phyloP scores from a whole-genome alignment of 2,329 filamentous ascomycete species.

The Ophiocordyceps camponoti-floridani region DNA sequence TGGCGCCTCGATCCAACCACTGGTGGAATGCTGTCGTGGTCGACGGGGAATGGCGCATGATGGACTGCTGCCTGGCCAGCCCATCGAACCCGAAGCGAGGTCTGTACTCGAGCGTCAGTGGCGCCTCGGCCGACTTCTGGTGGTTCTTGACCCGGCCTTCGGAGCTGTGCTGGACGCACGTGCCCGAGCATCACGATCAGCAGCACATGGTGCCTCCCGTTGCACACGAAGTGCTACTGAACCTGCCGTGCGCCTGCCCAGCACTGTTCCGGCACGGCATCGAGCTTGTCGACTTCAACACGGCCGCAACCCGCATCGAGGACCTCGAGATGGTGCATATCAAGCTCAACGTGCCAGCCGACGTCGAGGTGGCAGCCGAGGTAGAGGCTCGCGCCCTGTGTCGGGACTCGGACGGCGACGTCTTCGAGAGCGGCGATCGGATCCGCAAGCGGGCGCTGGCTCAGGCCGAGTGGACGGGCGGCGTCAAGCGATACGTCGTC shows the following conservation, averaged over 20 bases:
- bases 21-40: conserved; percentile 95
- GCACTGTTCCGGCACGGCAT: conserved; percentile 72
- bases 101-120: conserved; percentile 56
- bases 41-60: conserved; percentile 89
- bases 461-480: conserved; percentile 80
- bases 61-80: conserved; percentile 83
- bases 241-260: conserved; percentile 71
- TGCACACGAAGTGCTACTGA: conserved; percentile 68
- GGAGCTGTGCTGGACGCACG: conserved; percentile 90
- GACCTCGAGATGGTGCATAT: conserved; percentile 87
- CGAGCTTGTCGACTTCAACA: conserved; percentile 79
- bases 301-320: conserved; percentile 67
- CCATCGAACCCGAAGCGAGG: conserved; percentile 72
- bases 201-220: conserved; percentile 88
- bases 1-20: conserved; percentile 78
- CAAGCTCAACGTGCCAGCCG: conserved; percentile 69
- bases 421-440: conserved; percentile 80
- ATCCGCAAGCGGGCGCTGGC: conserved; percentile 73
- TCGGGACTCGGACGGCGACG: conserved; percentile 73
- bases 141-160: conserved; percentile 85
- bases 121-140: conserved; percentile 62
- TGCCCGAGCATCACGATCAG: conserved; percentile 71
- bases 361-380: conserved; percentile 84
- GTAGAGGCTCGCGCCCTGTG: conserved; percentile 72
- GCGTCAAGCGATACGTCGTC: conserved; percentile 78